Percentiles rank a stretch among this genome's conserved stretches.
These are phyloP conservation scores for Saccharomycopsis schoenii DNA, from an alignment of 805 yeast species.

Conservation along the genomic window DNA sequence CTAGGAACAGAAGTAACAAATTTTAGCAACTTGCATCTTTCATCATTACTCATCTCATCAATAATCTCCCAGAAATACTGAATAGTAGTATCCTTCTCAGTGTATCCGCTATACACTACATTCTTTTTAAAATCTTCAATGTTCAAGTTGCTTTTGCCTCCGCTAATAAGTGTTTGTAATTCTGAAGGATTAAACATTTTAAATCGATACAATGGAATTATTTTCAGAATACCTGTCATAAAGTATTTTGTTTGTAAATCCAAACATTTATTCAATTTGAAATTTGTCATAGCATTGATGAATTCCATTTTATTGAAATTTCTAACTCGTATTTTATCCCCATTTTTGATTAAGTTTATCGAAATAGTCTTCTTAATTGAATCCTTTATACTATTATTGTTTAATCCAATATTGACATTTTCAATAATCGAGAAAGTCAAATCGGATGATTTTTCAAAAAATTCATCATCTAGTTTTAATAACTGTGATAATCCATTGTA, in stretches of 20 bases:
- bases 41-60: conserved; percentile 52
- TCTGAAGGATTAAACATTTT: conserved; percentile 79
- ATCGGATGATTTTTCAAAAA: conserved; percentile 44
- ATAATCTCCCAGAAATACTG: conserved; percentile 66
- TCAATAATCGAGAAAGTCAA: conserved; percentile 59
- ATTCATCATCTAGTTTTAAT: conserved; percentile 42
- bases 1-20: conserved; percentile 90
- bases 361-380: conserved; percentile 17
- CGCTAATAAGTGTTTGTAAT: conserved; percentile 74
- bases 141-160: conserved; percentile 62
- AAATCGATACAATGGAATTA: conserved; percentile 69
- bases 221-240: conserved; percentile 57
- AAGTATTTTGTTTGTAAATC: conserved; percentile 52
- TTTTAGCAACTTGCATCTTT: conserved; percentile 57
- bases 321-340: conserved; percentile 47
- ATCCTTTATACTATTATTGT: neutral
- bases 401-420: conserved; percentile 14
- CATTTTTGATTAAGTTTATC: conserved; percentile 54
- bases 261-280: conserved; percentile 58
- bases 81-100: conserved; percentile 48
- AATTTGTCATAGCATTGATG: conserved; percentile 68
- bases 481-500: conserved; percentile 57
- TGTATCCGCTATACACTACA: conserved; percentile 58
- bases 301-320: conserved; percentile 57
- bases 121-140: conserved; percentile 56